A percentile compares a stretch with the other conserved stretches of the same genome.
Conservation (phyloP, 805 yeast genomes). For the Barnettozyma botsteinii region DNA sequence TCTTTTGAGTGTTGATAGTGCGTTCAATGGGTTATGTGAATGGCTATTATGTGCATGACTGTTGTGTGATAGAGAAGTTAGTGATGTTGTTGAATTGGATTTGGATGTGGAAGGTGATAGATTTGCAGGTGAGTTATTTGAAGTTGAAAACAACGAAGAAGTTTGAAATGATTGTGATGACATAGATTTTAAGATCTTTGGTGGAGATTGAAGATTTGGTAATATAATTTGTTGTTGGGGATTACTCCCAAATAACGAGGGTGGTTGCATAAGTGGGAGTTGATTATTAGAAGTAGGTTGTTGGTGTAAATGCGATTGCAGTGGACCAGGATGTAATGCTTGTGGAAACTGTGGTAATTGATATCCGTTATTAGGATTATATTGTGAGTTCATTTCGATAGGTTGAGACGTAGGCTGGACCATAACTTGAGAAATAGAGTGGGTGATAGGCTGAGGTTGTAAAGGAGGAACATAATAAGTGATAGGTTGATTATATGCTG, state of each 20-base stretch:
- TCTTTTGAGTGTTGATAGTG: constrained; percentile 23
- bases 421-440: background rate
- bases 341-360: constrained; percentile 1
- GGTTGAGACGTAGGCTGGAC: too few species aligned
- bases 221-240: constrained; percentile 17
- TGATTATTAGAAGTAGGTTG: constrained; percentile 10
- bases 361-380: background rate
- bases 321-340: background rate
- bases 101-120: constrained; percentile 24
- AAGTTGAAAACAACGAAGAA: constrained; percentile 20
- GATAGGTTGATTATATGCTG: constrained; percentile 21
- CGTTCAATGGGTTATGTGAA: constrained; percentile 16
- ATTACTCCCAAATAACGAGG: constrained; percentile 15
- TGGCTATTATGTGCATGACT: background rate
- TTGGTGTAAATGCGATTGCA: constrained; percentile 11
- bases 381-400: background rate
- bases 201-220: constrained; percentile 26
- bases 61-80: constrained; percentile 17
- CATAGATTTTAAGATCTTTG: constrained; percentile 24
- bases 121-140: constrained; percentile 22
- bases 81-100: constrained; percentile 24
- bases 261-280: constrained; percentile 3
- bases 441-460: constrained; percentile 7
- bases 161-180: constrained; percentile 24
- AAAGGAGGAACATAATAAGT: constrained; percentile 24